These are phyloP conservation scores for Westerdykella ornata DNA, from an alignment of 2,329 filamentous ascomycete genomes.

Conservation along the genomic window DNA sequence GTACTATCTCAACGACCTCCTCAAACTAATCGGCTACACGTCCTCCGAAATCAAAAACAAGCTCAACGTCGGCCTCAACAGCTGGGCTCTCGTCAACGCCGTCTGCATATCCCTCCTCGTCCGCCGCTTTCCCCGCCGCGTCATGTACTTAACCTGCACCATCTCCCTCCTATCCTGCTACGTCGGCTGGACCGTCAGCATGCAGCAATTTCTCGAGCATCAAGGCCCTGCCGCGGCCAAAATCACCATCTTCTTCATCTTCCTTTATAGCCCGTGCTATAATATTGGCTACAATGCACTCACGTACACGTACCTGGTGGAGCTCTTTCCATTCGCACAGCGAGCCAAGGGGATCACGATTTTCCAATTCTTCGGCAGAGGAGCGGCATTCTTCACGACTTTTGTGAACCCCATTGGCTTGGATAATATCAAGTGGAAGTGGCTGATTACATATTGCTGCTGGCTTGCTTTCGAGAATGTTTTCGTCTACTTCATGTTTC, in stretches of 20 bases:
- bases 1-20: slow-evolving; percentile 59
- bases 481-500: slow-evolving; percentile 61
- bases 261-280: slow-evolving; percentile 46
- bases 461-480: slow-evolving; percentile 55
- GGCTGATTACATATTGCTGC: slow-evolving; percentile 55
- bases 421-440: slow-evolving; percentile 55
- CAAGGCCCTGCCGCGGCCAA: slow-evolving; percentile 37
- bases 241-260: slow-evolving; percentile 47
- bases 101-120: slow-evolving; percentile 50
- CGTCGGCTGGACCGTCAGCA: slow-evolving; percentile 39
- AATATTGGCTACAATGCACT: slow-evolving; percentile 60
- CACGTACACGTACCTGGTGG: slow-evolving; percentile 51
- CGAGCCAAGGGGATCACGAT: slow-evolving; percentile 46
- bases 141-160: slow-evolving; percentile 47
- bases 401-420: slow-evolving; percentile 57
- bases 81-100: slow-evolving; percentile 53
- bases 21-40: slow-evolving; percentile 54
- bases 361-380: slow-evolving; percentile 58
- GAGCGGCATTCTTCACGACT: slow-evolving; percentile 54
- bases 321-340: slow-evolving; percentile 43
- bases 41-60: slow-evolving; percentile 32
- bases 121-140: slow-evolving; percentile 49
- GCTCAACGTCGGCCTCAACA: slow-evolving; percentile 51
- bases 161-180: slow-evolving; percentile 27
- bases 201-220: slow-evolving; percentile 43